phyloP scores from a whole-genome alignment of 352 stramenopile species.

The Phytophthora pluvialis region DNA sequence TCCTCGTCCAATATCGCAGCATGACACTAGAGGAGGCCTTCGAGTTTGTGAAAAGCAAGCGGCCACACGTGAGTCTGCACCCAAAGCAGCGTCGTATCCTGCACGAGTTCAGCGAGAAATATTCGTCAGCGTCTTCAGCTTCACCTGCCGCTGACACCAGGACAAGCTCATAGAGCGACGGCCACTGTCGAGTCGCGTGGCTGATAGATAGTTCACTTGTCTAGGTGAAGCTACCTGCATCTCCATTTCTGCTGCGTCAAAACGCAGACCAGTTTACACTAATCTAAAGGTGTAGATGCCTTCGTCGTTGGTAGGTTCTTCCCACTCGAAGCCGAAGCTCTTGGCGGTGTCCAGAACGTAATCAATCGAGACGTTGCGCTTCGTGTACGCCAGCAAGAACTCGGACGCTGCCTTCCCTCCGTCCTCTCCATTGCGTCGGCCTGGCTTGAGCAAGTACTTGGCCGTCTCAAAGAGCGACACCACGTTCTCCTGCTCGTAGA shows the following conservation, averaged over 20 bases:
- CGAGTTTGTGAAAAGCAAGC: slow-evolving; percentile 56
- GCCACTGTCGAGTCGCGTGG: background rate
- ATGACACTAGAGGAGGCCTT: slow-evolving; percentile 67
- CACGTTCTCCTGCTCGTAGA: slow-evolving; percentile 69
- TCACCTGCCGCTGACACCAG: background rate
- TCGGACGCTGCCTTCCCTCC: slow-evolving; percentile 36
- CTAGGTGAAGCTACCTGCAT: slow-evolving; percentile 6
- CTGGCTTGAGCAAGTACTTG: slow-evolving; percentile 46
- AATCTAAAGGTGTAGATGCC: slow-evolving; percentile 65
- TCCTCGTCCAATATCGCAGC: slow-evolving; percentile 63
- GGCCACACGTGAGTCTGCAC: slow-evolving; percentile 71
- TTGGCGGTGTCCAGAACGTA: slow-evolving; percentile 61
- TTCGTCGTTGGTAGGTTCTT: slow-evolving; percentile 53
- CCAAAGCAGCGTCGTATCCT: slow-evolving; percentile 65
- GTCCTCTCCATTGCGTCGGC: slow-evolving; percentile 22
- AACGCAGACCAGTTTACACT: slow-evolving; percentile 33
- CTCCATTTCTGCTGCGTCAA: slow-evolving; percentile 18
- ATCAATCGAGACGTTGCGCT: slow-evolving; percentile 73
- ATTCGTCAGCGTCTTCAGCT: slow-evolving; percentile 12
- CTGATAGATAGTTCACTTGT: background rate
- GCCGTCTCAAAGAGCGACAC: slow-evolving; percentile 61
- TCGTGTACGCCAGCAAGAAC: slow-evolving; percentile 70
- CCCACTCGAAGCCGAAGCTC: slow-evolving; percentile 71
- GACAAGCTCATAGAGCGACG: slow-evolving; percentile 6
- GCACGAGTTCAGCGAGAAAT: slow-evolving; percentile 40